Evolutionary conservation across 2,329 filamentous ascomycete species (phyloP).

Genomic region (Aquanectria penicillioides): DNA sequence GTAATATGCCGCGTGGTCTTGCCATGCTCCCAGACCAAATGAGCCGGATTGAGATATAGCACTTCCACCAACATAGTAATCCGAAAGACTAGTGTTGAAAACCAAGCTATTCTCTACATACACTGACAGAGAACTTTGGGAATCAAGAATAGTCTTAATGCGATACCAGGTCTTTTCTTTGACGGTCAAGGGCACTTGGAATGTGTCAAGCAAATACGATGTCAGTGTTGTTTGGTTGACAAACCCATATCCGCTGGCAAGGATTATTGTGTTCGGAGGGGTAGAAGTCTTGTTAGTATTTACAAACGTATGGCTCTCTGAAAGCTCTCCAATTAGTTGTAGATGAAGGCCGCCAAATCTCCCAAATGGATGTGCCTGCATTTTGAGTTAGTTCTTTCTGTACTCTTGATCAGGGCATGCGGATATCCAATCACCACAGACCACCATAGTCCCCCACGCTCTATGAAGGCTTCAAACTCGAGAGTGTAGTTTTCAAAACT

Average conservation of each 20-base stretch:
- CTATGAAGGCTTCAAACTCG: not conserved
- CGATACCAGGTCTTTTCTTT: conserved; percentile 12
- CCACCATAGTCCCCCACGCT: not conserved
- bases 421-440: not conserved
- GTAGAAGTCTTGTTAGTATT: conserved; percentile 4
- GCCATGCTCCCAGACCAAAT: conserved; percentile 11
- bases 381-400: not conserved
- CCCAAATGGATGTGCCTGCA: not conserved
- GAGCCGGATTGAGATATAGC: not conserved
- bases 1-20: conserved; percentile 8
- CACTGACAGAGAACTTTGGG: not conserved
- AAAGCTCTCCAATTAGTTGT: conserved; percentile 8
- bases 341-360: conserved; percentile 6
- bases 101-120: not conserved
- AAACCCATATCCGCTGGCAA: conserved; percentile 7
- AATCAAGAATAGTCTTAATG: conserved; percentile 4
- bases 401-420: not conserved
- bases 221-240: conserved; percentile 12
- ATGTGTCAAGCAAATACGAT: conserved; percentile 1
- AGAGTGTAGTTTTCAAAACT: conserved; percentile 1
- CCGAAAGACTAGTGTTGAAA: not conserved
- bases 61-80: not conserved
- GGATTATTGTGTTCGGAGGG: not conserved
- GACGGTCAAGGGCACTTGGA: not conserved
- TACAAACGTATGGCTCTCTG: not conserved